Evolutionary conservation across 2,329 filamentous ascomycete species (phyloP).

Genomic region (Aspergillus aculeatus): DNA sequence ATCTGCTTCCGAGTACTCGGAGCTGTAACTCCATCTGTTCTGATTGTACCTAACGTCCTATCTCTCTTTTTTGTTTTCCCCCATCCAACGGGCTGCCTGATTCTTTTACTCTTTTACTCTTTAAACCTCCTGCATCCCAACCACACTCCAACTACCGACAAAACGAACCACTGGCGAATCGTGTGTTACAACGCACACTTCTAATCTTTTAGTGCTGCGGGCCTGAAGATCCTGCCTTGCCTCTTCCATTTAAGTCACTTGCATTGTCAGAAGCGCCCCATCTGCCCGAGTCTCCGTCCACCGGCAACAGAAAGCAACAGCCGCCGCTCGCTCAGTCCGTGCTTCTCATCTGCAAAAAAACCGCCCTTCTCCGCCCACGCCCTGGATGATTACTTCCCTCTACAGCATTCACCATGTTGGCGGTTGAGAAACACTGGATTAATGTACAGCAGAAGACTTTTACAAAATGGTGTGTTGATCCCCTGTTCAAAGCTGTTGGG

Average conservation of each 20-base stretch:
- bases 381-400: conserved; percentile 31
- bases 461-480: conserved; percentile 77
- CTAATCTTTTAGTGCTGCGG: conserved; percentile 2
- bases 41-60: too few species aligned
- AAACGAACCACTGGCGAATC: neutral
- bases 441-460: conserved; percentile 97
- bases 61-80: neutral
- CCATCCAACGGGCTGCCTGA: neutral
- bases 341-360: conserved; percentile 1
- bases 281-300: neutral
- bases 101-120: neutral
- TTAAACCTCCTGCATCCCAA: neutral
- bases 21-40: neutral
- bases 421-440: conserved; percentile 63
- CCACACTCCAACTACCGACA: neutral
- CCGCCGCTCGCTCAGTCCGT: conserved; percentile 7
- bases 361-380: conserved; percentile 15
- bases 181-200: neutral
- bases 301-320: conserved; percentile 1
- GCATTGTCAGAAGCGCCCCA: neutral
- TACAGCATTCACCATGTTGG: conserved; percentile 41
- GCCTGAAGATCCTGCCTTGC: conserved; percentile 22
- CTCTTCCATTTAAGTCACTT: conserved; percentile 15
- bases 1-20: neutral
- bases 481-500: neutral